Conservation (phyloP, 2,329 filamentous ascomycete genomes). For the Colletotrichum navitas region DNA sequence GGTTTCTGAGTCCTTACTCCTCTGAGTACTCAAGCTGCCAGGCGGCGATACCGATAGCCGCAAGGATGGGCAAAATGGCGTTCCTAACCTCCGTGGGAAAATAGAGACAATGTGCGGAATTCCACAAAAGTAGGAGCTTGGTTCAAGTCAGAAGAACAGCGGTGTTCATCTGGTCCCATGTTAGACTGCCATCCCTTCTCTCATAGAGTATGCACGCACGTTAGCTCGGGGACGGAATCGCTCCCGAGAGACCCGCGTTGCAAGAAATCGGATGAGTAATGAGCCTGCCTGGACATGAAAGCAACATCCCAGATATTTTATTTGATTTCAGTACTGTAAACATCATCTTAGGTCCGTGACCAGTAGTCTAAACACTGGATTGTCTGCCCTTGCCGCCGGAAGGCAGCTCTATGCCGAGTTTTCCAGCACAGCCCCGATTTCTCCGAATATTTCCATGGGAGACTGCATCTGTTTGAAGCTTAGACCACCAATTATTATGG, state of each 20-base stretch:
- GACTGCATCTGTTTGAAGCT: neutral
- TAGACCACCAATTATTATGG: neutral
- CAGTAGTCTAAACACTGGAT: constrained; percentile 10
- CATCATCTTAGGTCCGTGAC: neutral
- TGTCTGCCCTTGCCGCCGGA: neutral
- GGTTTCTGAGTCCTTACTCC: neutral
- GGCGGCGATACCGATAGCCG: neutral
- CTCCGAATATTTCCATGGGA: constrained; percentile 14
- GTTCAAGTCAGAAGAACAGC: neutral
- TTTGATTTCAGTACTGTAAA: neutral
- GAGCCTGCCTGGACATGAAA: neutral
- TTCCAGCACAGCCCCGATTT: constrained; percentile 22
- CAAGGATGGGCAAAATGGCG: neutral
- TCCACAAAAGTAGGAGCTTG: neutral
- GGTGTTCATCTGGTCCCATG: constrained; percentile 36
- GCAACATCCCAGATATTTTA: neutral
- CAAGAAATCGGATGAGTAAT: constrained; percentile 13
- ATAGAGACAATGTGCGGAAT: neutral
- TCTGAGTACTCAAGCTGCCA: neutral
- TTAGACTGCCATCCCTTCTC: constrained; percentile 31
- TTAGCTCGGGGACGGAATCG: constrained; percentile 3
- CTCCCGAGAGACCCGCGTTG: neutral
- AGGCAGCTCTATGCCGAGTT: constrained; percentile 9
- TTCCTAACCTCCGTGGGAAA: constrained; percentile 11
- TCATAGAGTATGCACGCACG: neutral